These are phyloP conservation scores for Rubroboletus pulcherrimus DNA, from an alignment of 768 basidiomycete genomes.

Conservation along the genomic window DNA sequence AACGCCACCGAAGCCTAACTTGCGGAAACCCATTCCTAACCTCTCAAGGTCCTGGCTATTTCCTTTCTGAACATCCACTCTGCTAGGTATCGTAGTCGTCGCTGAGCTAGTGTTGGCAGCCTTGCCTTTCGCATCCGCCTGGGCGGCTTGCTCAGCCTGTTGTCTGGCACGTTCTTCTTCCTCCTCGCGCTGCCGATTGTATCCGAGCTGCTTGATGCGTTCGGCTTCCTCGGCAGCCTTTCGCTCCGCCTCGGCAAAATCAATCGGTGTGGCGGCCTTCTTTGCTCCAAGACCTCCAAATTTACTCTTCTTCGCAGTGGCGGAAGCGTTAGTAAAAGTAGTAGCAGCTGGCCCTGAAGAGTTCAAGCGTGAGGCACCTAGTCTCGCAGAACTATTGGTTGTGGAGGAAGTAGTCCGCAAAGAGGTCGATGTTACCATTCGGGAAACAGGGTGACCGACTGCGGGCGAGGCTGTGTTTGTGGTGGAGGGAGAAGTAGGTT, in stretches of 20 bases:
- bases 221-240: constrained; percentile 91
- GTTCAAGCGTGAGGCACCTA: constrained; percentile 41
- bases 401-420: constrained; percentile 43
- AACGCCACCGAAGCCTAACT: constrained; percentile 82
- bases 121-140: constrained; percentile 28
- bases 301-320: constrained; percentile 57
- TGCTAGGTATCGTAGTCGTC: constrained; percentile 23
- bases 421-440: constrained; percentile 65
- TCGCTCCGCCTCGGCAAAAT: constrained; percentile 93
- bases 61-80: constrained; percentile 35
- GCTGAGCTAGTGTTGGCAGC: constrained; percentile 24
- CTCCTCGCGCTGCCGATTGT: constrained; percentile 81
- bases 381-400: constrained; percentile 32
- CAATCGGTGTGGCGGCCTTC: constrained; percentile 74
- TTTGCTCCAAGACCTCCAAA: constrained; percentile 82
- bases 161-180: constrained; percentile 72
- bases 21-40: constrained; percentile 67
- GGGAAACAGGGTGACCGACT: constrained; percentile 53
- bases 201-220: constrained; percentile 86
- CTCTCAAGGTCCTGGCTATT: constrained; percentile 51
- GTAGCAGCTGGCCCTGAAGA: constrained; percentile 36
- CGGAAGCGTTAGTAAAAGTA: constrained; percentile 29
- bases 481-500: constrained; percentile 48
- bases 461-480: constrained; percentile 52
- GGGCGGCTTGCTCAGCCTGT: constrained; percentile 49